phyloP scores from a whole-genome alignment of 148 eudicot species.

The Rhododendron vialii region DNA sequence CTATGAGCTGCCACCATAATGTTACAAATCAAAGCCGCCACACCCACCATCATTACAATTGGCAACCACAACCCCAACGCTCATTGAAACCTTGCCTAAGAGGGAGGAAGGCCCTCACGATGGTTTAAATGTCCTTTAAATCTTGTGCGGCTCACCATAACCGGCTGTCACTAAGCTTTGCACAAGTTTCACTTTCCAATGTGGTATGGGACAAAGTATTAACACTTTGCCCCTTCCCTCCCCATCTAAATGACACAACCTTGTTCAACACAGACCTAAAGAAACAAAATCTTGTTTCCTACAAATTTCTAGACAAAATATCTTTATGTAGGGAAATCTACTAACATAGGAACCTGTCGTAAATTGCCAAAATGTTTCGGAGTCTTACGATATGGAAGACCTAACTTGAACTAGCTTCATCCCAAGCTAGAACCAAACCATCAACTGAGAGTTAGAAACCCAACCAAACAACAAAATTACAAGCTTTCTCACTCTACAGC shows the following conservation, averaged over 20 bases:
- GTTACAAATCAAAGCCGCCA: background rate
- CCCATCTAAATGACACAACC: background rate
- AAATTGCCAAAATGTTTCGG: background rate
- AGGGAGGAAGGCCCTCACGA: background rate
- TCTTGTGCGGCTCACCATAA: background rate
- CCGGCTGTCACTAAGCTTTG: background rate
- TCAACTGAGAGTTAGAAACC: background rate
- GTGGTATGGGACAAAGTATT: background rate
- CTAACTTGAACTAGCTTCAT: conserved; percentile 4
- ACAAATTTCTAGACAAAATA: background rate
- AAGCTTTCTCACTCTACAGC: background rate
- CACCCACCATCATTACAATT: background rate
- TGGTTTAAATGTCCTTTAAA: background rate
- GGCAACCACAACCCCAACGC: background rate
- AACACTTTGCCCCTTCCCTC: background rate
- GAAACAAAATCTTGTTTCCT: background rate
- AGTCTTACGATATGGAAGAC: background rate
- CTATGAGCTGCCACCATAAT: background rate
- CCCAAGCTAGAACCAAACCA: background rate
- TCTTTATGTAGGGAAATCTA: background rate
- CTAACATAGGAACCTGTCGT: background rate
- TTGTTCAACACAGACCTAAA: background rate
- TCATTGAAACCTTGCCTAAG: background rate
- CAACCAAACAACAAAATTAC: background rate
- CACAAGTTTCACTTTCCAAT: background rate